phyloP scores from a whole-genome alignment of 352 stramenopile genomes.

The Pythium aquatile region DNA sequence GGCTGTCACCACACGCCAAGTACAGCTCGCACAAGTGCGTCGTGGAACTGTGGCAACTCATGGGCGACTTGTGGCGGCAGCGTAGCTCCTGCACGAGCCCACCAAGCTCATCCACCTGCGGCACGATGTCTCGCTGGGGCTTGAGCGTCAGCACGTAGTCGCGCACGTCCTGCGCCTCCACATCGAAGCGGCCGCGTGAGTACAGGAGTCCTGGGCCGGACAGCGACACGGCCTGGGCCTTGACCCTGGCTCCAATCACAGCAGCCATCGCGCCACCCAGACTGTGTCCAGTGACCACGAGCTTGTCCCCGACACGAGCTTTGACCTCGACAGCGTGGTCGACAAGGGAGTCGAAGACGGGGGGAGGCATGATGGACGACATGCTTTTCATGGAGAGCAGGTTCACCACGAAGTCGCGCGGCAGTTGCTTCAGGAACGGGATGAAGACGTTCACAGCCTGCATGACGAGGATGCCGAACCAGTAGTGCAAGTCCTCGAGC shows the following conservation, averaged over 20 bases:
- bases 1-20: slow-evolving; percentile 60
- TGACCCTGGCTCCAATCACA: slow-evolving; percentile 72
- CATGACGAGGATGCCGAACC: slow-evolving; percentile 41
- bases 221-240: slow-evolving; percentile 73
- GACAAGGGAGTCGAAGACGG: slow-evolving; percentile 57
- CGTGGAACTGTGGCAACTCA: slow-evolving; percentile 67
- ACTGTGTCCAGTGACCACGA: slow-evolving; percentile 79
- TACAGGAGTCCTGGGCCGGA: slow-evolving; percentile 73
- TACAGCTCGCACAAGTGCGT: slow-evolving; percentile 82
- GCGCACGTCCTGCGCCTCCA: slow-evolving; percentile 56
- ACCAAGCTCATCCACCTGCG: slow-evolving; percentile 69
- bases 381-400: slow-evolving; percentile 34
- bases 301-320: slow-evolving; percentile 44
- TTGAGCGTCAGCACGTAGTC: slow-evolving; percentile 85
- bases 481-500: slow-evolving; percentile 41
- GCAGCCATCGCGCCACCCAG: slow-evolving; percentile 73
- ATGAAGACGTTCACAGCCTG: slow-evolving; percentile 39
- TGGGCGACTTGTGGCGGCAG: slow-evolving; percentile 62
- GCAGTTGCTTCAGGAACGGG: slow-evolving; percentile 36
- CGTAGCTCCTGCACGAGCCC: slow-evolving; percentile 79
- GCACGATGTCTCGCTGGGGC: slow-evolving; percentile 73
- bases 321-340: slow-evolving; percentile 49
- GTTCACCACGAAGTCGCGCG: slow-evolving; percentile 33
- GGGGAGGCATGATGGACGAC: slow-evolving; percentile 43
- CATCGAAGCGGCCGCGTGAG: slow-evolving; percentile 65